Conservation (phyloP, 2,329 filamentous ascomycete species). For the Dactylonectria macrodidyma region DNA sequence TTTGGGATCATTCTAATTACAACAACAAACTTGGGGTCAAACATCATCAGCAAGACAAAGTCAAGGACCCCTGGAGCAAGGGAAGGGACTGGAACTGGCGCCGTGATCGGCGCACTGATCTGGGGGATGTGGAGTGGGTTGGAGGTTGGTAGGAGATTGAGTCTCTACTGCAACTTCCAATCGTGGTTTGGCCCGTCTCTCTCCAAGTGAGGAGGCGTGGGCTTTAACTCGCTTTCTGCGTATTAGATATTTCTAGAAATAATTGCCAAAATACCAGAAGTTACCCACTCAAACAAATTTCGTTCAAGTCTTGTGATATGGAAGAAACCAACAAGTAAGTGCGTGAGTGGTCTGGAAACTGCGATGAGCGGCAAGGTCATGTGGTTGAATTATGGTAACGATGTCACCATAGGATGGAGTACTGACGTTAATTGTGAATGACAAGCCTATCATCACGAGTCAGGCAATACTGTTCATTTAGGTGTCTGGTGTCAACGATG, state of each 20-base stretch:
- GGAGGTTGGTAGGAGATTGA: slow-evolving; percentile 84
- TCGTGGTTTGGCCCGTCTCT: slow-evolving; percentile 69
- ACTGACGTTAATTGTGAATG: too few relatives aligned
- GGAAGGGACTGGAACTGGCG: slow-evolving; percentile 75
- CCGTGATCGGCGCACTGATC: slow-evolving; percentile 74
- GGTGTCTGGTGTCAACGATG: too few relatives aligned
- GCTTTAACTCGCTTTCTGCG: slow-evolving; percentile 75
- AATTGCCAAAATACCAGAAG: slow-evolving; percentile 73
- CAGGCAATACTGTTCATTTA: too few relatives aligned
- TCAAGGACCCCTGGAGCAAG: slow-evolving; percentile 70
- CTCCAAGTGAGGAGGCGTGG: slow-evolving; percentile 50
- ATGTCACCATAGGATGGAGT: too few relatives aligned
- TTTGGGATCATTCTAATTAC: slow-evolving; percentile 62
- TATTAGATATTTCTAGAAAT: slow-evolving; percentile 66
- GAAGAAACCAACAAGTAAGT: not conserved
- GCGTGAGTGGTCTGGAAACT: not conserved
- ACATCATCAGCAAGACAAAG: slow-evolving; percentile 59
- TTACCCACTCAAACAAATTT: slow-evolving; percentile 71
- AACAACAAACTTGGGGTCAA: slow-evolving; percentile 51
- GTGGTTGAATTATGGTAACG: not conserved
- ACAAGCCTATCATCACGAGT: too few relatives aligned
- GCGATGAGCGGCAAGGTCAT: not conserved
- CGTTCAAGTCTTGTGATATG: too few relatives aligned
- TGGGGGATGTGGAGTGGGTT: slow-evolving; percentile 93
- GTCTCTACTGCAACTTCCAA: slow-evolving; percentile 63